These are phyloP conservation scores for Scedosporium boydii DNA, from an alignment of 2,329 filamentous ascomycete species.

Conservation along the genomic window DNA sequence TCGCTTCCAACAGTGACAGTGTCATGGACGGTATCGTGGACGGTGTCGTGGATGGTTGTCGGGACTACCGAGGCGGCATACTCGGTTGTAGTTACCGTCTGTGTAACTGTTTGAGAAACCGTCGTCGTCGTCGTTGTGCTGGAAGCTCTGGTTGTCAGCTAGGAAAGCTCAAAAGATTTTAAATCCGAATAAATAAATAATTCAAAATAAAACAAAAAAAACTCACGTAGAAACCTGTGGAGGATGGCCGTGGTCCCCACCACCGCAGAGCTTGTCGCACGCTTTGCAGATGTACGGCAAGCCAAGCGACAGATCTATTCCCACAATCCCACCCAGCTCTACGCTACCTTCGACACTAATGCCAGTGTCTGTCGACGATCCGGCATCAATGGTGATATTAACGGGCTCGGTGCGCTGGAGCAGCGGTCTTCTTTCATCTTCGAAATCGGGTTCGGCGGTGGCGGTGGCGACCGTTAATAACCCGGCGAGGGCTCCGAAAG, in stretches of 20 bases:
- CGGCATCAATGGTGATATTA: background rate
- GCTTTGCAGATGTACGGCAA: background rate
- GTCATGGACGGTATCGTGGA: conserved; percentile 9
- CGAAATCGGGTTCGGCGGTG: background rate
- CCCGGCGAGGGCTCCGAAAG: background rate
- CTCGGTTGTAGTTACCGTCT: background rate
- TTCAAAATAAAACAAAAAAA: background rate
- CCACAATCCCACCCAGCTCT: background rate
- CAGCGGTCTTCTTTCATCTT: background rate
- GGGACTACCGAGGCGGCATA: background rate
- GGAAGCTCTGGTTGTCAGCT: background rate
- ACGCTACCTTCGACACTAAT: background rate
- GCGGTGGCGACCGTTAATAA: background rate
- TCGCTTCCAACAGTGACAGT: conserved; percentile 10
- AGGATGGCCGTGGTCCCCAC: background rate
- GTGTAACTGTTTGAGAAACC: background rate
- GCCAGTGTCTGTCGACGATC: background rate
- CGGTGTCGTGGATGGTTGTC: conserved; percentile 12
- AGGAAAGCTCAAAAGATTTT: background rate
- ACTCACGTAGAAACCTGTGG: background rate
- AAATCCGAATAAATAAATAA: background rate
- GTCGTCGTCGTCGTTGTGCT: background rate
- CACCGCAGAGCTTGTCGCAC: background rate
- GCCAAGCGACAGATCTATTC: background rate
- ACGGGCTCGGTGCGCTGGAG: background rate